Evolutionary conservation across 495 filamentous ascomycete species (phyloP), one percentile per base, ranked within the genome.

Genomic region (Penicillium soppii): DNA sequence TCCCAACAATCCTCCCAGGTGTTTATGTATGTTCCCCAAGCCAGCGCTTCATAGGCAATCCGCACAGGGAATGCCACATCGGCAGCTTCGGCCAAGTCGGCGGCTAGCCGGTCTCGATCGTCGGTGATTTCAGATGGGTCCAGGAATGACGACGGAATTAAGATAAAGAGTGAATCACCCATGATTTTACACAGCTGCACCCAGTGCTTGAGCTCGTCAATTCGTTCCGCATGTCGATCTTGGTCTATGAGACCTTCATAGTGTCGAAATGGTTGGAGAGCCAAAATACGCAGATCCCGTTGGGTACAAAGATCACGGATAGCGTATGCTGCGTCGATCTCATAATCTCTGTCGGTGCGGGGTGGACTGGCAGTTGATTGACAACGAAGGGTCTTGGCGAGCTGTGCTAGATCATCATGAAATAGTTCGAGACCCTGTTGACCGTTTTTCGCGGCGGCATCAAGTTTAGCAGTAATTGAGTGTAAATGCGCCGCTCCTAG

Each of bases 1-100:
- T 84, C 76, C 84, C 85, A 91, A 54, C 72, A 79, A 41, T 71
- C 64, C 57, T 90, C 84, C 87, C 87, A 89, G 66, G 75, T 81
- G 64, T 88, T 79, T 40, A 83, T 69, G 51, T 81, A 75, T 2
- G 86, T 88, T 22, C 83, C 86, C 84, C 85, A 90, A 37, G 80
- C 82, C 4, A 90, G 74, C 26, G 76, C 77, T 66, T 91, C 87
- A 59, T 90, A 90, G 7, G 85, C 84, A 51, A 89, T 56, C 6
- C 79, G 75, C 16, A 89, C 72, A 2, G 76, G 76, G 3, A 81
- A 82, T 4, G 65, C 60, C 29, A 88, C 59, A 54, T 88, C 83
- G 2, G 87, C 85, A 0, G 85, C 70, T 58, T 85, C 69, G 15
- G 61, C 63, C 19, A 90, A 66, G 55, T 91, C 87, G 0, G 71